Evolutionary conservation across 768 basidiomycete genomes (phyloP), one percentile per base, ranked within the genome.

Genomic region (Suillus variegatus): DNA sequence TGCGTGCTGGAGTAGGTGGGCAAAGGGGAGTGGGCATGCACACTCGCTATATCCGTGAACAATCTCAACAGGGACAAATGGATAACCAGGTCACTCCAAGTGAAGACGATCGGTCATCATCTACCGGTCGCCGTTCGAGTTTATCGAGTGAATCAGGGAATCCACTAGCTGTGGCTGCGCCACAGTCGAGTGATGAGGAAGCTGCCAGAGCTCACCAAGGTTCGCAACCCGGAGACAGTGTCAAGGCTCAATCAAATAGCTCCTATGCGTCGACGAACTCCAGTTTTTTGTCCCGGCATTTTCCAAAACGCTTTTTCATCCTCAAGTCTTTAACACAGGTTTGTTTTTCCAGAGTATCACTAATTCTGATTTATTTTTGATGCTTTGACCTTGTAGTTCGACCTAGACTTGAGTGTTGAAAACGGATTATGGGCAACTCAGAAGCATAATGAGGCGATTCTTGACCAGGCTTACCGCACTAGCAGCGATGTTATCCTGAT

Each of bases 381-480:
- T 28, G 9, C 56, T 64, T 61, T 46, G 43, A 20, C 61, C n/a
- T 44, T 16, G 6, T 71, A 94, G 94, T 82, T 82, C 66, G 92
- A 93, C 76, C 77, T 95, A 72, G 89, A 95, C 69, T 78, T 91
- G 41, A 94, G 93, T 74, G 88, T 93, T 32, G 81, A 90, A 73
- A 84, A 84, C 16, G 91, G 92, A 1, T 63, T 92, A 2, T 98
- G 97, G 97, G 91, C 93, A 54, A 98, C 96, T 1, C 97, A 99
- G 78, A 84, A 82, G 69, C 95, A 97, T 78, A 97, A 97, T 71
- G 94, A 97, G 77, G 87, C 86, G 10, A 88, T 97, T 57, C 81
- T 97, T 18, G 95, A 98, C 69, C 94, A 94, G 75, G 96, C 97
- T 0, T 99, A 82, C 76, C 88, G 95, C n/a, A 97, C 94, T 3